These are phyloP conservation scores for Bolboschoenoplectus hybrid DNA, from an alignment of 202 grass and related monocot species.

Conservation along the genomic window DNA sequence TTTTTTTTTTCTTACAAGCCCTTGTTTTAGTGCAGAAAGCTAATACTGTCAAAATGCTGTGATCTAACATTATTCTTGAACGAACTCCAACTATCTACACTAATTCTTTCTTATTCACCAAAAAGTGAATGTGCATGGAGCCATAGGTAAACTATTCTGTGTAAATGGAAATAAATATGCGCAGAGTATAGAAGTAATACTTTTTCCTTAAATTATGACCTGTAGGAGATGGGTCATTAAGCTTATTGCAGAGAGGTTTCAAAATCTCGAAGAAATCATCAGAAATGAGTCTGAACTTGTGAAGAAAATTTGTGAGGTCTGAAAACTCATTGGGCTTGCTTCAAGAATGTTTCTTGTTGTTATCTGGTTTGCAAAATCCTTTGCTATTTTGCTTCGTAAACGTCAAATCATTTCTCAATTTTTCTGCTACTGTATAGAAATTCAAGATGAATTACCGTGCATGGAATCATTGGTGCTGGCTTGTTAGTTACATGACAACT, in stretches of 20 bases:
- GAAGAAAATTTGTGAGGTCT: slow-evolving; percentile 83
- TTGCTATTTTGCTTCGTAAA: slow-evolving; percentile 4
- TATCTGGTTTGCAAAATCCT: slow-evolving; percentile 35
- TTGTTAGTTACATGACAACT: slow-evolving; percentile 78
- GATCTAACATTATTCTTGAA: slow-evolving; percentile 48
- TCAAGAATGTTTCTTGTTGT: neutral
- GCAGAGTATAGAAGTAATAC: neutral
- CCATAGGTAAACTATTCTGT: slow-evolving; percentile 55
- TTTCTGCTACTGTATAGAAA: slow-evolving; percentile 62
- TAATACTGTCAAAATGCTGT: slow-evolving; percentile 43
- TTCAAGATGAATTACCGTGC: slow-evolving; percentile 99
- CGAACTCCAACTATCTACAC: slow-evolving; percentile 54
- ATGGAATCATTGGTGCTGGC: slow-evolving; percentile 87
- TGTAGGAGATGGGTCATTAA: slow-evolving; percentile 89
- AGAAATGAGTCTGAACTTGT: slow-evolving; percentile 66
- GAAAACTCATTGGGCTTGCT: slow-evolving; percentile 26
- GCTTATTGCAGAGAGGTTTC: slow-evolving; percentile 52
- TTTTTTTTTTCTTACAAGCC: neutral
- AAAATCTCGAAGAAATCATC: slow-evolving; percentile 47
- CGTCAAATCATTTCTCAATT: neutral
- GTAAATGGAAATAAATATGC: neutral
- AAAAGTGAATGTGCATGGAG: slow-evolving; percentile 75
- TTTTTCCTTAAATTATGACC: slow-evolving; percentile 26
- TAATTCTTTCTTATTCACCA: slow-evolving; percentile 69
- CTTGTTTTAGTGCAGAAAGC: slow-evolving; percentile 49